Conservation (phyloP, 2,329 filamentous ascomycete genomes). For the Cyanodermella asteris region DNA sequence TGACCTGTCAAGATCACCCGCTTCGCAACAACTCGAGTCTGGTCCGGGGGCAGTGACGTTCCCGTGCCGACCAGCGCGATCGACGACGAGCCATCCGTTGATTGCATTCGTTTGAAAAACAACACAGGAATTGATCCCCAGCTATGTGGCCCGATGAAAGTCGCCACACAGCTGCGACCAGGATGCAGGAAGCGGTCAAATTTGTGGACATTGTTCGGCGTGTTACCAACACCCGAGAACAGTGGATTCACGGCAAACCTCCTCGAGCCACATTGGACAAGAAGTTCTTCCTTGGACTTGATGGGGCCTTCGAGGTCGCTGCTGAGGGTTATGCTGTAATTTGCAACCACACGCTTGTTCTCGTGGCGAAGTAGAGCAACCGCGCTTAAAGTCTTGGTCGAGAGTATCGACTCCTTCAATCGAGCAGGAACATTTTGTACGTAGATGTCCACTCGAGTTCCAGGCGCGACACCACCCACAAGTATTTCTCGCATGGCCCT, state of each 20-base stretch:
- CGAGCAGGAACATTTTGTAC: constrained; percentile 37
- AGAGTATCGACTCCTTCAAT: constrained; percentile 30
- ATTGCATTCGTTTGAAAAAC: constrained; percentile 80
- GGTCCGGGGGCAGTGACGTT: constrained; percentile 58
- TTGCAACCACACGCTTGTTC: constrained; percentile 77
- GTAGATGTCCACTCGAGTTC: constrained; percentile 63
- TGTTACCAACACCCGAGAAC: constrained; percentile 74
- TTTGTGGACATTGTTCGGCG: constrained; percentile 93
- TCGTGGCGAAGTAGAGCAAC: constrained; percentile 86
- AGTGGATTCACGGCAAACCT: constrained; percentile 74
- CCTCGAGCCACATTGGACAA: constrained; percentile 77
- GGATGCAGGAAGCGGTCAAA: constrained; percentile 83
- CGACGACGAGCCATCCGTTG: constrained; percentile 14
- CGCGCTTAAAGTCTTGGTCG: constrained; percentile 41
- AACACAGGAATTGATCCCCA: constrained; percentile 85
- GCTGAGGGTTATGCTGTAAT: constrained; percentile 72
- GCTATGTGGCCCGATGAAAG: constrained; percentile 71
- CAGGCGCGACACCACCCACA: constrained; percentile 66
- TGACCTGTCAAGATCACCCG: constrained; percentile 85
- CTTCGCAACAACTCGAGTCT: constrained; percentile 68
- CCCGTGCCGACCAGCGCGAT: constrained; percentile 68
- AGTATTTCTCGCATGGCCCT: constrained; percentile 60
- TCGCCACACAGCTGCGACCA: constrained; percentile 69
- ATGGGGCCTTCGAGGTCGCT: constrained; percentile 54
- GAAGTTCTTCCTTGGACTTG: constrained; percentile 77